Evolutionary conservation across 345 rosid genomes (phyloP), one percentile per base, ranked within the genome.

Genomic region (Arabis hirsuta): DNA sequence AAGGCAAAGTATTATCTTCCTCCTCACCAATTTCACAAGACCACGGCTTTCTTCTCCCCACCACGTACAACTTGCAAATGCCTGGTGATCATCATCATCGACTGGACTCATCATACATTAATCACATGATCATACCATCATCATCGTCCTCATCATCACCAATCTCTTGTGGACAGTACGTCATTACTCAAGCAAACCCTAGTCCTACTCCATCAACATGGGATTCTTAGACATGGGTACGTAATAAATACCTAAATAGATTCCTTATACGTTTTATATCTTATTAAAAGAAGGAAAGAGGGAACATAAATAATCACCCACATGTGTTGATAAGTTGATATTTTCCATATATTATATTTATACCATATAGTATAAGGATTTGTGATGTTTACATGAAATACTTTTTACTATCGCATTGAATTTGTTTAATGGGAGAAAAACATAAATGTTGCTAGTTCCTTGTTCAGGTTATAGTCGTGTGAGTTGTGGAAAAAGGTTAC

Each of bases 81-180:
- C 57, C 70, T 43, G 39, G 51, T 20, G 59, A 51, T 44, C 43
- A 57, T 19, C 34, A 56, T 56, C 54, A 76, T 51, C 89, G 77
- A 57, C 73, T 81, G 79, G 92, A 83, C 32, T 69, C 79, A 69
- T 84, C 38, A 34, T 34, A 78, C 78, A 80, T 84, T 55, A 87
- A 90, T 71, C 81, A 85, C 55, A 85, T 87, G 82, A 74, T 84
- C 68, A 76, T 84, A 67, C 83, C 87, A 66, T 80, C 82, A 34
- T 79, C 87, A 2, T 79, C 88, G 6, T 79, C 83, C 5, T 76
- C 82, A 13, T 50, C 71, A 41, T 66, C 87, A 29, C 74, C 86
- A 64, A 71, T 77, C 41, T 76, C 87, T 66, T 69, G 74, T 67
- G 74, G 79, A 6, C 86, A 83, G 66, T 84, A 77, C 66, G 77